Percentiles rank a stretch among this genome's conserved stretches.
These are phyloP conservation scores for Neurospora sp. DNA, from an alignment of 495 filamentous ascomycete genomes.

Conservation along the genomic window DNA sequence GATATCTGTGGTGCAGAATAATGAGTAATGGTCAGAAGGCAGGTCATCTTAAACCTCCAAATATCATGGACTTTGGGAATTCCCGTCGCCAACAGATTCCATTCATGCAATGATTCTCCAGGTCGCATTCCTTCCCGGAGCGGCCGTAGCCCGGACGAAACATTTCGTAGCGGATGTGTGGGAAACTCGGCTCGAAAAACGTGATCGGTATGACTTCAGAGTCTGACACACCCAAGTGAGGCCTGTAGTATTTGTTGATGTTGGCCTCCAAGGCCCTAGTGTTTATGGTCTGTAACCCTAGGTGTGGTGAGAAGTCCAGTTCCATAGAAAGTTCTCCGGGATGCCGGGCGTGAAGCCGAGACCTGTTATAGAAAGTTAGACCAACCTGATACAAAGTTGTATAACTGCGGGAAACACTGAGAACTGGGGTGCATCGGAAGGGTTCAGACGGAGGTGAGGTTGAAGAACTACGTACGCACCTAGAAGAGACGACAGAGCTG, in stretches of 20 bases:
- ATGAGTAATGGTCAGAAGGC: not conserved
- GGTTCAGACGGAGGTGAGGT: not conserved
- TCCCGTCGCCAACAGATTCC: not conserved
- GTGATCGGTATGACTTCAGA: not conserved
- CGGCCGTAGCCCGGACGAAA: not conserved
- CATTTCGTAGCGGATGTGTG: not conserved
- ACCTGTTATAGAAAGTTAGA: not conserved
- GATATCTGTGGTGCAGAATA: not conserved
- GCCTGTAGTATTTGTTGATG: not conserved
- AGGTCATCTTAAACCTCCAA: not conserved
- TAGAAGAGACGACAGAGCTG: not conserved
- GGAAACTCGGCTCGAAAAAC: not conserved
- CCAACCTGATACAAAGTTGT: not conserved
- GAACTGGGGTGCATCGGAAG: not conserved
- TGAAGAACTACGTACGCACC: not conserved
- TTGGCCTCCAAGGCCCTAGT: not conserved
- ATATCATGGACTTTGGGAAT: not conserved
- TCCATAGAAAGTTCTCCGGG: not conserved
- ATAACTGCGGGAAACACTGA: not conserved
- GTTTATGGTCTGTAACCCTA: not conserved
- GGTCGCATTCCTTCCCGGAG: not conserved
- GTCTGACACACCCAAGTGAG: not conserved
- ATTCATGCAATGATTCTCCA: not conserved
- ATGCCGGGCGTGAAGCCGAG: not conserved
- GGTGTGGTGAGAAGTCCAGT: no score